Base-by-base conservation (phyloP, 2,329 filamentous ascomycete genomes). In the Xylariales sp. region DNA sequence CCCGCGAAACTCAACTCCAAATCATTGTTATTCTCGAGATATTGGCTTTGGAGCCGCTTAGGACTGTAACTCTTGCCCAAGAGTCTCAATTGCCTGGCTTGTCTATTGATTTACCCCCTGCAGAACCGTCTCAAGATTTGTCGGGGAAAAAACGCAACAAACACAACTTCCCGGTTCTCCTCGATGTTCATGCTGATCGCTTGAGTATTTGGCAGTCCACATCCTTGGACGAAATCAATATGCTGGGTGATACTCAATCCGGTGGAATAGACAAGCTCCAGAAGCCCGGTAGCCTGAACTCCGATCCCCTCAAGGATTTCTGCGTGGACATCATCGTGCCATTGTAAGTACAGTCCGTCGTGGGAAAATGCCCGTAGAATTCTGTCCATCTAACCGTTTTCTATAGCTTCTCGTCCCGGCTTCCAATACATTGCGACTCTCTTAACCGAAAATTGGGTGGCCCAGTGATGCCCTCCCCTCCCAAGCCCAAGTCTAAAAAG, bases 171-270 rank as follows among this genome's bases (percentile, higher is more conserved):
- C 71, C 73, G 1, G 63, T 80, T 6, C 68, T 87, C 15, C 66
- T 89, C 5, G 86, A 91, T 52, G 68, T 88, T 1, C 76, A 89
- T 36, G 76, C 87, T 6, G 87, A 93, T 57, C 80, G 84, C 32
- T 66, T 93, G 17, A 88, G 83, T 51, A 93, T 93, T 42, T 91
- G 86, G 86, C 84, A 90, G 54, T 88, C 85, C 4, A 81, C 86
- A 6, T 78, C 81, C 24, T 64, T 78, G 16, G 76, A 84, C 45
- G 74, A 78, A 38, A 59, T 74, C 41, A 63, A 68, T 25, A 53
- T 74, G 12, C 50, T 73, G 13, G 68, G 70, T 30, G 72, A 76
- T 38, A 67, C 70, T 1, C 72, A 76, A 44, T 45, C 54, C 4
- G 54, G 51, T 3, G 48, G 55, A 5, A 49, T 56, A 2, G 44